Percentiles rank a stretch among this genome's conserved stretches.
These are phyloP conservation scores for Neospora caninum DNA, from an alignment of 169 alveolate genomes.

Conservation along the genomic window DNA sequence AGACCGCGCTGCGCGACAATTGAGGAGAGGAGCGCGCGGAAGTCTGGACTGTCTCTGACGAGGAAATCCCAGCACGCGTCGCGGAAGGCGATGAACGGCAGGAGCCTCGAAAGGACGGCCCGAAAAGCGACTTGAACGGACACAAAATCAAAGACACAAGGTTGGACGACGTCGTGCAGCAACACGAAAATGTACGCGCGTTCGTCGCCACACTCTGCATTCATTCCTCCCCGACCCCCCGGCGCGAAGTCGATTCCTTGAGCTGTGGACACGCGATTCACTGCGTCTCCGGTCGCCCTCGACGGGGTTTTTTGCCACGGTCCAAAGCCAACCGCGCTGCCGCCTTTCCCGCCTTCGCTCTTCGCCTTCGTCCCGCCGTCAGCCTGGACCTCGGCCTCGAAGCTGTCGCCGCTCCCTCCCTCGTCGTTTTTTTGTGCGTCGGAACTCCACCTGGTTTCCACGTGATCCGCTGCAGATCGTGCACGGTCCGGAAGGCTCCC, in stretches of 20 bases:
- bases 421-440: too few relatives aligned
- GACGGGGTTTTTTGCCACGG: not conserved
- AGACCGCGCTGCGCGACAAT: not conserved
- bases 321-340: not conserved
- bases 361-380: too few relatives aligned
- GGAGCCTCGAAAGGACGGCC: conserved; percentile 19
- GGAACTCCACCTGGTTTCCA: too few relatives aligned
- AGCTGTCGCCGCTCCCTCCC: too few relatives aligned
- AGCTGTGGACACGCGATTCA: too few relatives aligned
- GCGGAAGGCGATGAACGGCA: conserved; percentile 29
- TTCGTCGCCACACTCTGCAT: too few relatives aligned
- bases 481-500: too few relatives aligned
- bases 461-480: too few relatives aligned
- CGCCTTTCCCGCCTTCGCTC: not conserved
- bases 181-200: not conserved
- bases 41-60: not conserved
- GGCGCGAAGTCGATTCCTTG: too few relatives aligned
- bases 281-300: not conserved
- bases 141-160: conserved; percentile 43
- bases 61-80: not conserved
- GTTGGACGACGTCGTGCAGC: conserved; percentile 49
- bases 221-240: too few relatives aligned
- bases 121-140: conserved; percentile 32
- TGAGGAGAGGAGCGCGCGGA: not conserved
- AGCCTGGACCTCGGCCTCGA: too few relatives aligned